These are phyloP conservation scores for Suillus weaverae DNA, from an alignment of 768 basidiomycete species.

Conservation along the genomic window DNA sequence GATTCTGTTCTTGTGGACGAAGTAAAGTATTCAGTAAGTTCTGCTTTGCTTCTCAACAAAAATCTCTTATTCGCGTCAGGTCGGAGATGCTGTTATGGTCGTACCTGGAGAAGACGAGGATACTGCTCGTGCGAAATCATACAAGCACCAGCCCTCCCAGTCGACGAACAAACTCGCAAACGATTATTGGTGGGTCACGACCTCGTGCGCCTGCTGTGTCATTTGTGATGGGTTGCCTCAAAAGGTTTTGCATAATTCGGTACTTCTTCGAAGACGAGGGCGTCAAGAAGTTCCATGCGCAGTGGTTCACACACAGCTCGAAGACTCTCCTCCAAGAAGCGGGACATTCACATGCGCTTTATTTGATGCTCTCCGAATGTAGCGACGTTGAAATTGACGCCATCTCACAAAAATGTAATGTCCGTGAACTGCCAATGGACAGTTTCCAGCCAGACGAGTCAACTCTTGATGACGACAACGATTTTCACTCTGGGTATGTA, in stretches of 20 bases:
- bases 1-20: constrained; percentile 55
- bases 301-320: constrained; percentile 66
- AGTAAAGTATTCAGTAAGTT: constrained; percentile 51
- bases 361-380: constrained; percentile 52
- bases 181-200: constrained; percentile 52
- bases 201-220: background rate
- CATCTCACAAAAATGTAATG: constrained; percentile 59
- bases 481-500: constrained; percentile 60
- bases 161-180: constrained; percentile 60
- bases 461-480: constrained; percentile 35
- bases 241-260: constrained; percentile 70
- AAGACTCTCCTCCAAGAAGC: constrained; percentile 68
- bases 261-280: constrained; percentile 55
- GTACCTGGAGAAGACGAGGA: constrained; percentile 54
- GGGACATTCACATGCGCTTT: constrained; percentile 62
- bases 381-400: constrained; percentile 53
- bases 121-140: constrained; percentile 40
- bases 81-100: constrained; percentile 65
- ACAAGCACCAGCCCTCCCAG: constrained; percentile 39
- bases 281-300: constrained; percentile 62
- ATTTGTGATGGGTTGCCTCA: background rate
- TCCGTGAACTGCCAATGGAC: constrained; percentile 41
- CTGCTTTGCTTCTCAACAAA: background rate
- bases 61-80: constrained; percentile 36
- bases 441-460: constrained; percentile 52